Percentiles rank a stretch among this genome's conserved stretches.
These are phyloP conservation scores for Lepiota venenata DNA, from an alignment of 768 basidiomycete species.

Conservation along the genomic window DNA sequence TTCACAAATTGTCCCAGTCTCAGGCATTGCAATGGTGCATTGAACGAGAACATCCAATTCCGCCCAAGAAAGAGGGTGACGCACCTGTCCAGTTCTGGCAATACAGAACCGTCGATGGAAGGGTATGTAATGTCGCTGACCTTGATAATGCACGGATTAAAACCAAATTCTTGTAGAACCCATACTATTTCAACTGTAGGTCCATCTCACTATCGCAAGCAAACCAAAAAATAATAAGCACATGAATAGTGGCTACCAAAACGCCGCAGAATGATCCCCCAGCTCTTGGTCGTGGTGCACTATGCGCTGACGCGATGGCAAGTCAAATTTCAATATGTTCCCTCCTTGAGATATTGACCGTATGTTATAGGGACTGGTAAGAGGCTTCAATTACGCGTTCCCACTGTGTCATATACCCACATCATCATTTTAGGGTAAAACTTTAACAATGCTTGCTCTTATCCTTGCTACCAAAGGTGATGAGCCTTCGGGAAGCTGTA, in stretches of 20 bases:
- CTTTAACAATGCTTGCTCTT: constrained; percentile 82
- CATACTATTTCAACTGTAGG: constrained; percentile 70
- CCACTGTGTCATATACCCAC: neutral
- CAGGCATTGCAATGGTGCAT: constrained; percentile 90
- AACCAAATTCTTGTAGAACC: constrained; percentile 23
- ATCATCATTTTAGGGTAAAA: constrained; percentile 66
- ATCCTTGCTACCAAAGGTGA: constrained; percentile 76
- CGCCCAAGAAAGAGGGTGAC: constrained; percentile 66
- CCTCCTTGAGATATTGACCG: neutral
- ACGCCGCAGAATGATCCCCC: constrained; percentile 68
- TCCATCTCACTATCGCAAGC: neutral
- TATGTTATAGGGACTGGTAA: constrained; percentile 38
- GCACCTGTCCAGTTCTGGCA: constrained; percentile 92
- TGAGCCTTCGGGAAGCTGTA: constrained; percentile 48
- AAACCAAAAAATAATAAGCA: neutral
- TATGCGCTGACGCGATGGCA: constrained; percentile 91
- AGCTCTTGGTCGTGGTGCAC: constrained; percentile 74
- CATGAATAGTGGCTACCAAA: constrained; percentile 67
- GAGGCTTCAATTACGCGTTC: neutral
- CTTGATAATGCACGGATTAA: neutral
- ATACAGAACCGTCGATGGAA: constrained; percentile 47
- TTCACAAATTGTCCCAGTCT: constrained; percentile 36
- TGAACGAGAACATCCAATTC: constrained; percentile 68
- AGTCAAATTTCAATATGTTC: neutral
- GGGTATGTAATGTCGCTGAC: constrained; percentile 36